Evolutionary conservation across 2,329 filamentous ascomycete species (phyloP).

Genomic region (Calcarisporium arbuscula): DNA sequence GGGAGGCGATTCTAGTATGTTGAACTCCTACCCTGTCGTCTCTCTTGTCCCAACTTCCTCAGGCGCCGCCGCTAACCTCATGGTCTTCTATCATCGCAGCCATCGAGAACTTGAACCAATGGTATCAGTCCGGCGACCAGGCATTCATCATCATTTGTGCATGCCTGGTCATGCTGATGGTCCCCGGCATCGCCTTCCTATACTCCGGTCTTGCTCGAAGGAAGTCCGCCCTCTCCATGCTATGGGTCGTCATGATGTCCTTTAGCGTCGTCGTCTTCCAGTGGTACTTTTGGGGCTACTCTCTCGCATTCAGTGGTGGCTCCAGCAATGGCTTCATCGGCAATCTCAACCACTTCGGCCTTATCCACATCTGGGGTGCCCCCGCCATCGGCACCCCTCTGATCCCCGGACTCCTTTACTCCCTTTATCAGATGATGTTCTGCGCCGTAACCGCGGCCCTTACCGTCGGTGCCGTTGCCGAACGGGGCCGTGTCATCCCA

Average conservation of each 20-base stretch:
- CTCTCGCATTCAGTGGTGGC: constrained; percentile 78
- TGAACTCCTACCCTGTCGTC: constrained; percentile 1
- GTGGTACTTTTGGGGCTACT: constrained; percentile 99
- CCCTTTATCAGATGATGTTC: constrained; percentile 99
- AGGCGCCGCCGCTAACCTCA: constrained; percentile 2
- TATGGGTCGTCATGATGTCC: constrained; percentile 95
- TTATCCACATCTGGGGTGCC: constrained; percentile 73
- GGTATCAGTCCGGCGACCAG: constrained; percentile 86
- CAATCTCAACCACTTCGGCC: constrained; percentile 79
- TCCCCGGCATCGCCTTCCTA: constrained; percentile 92
- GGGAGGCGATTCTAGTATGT: constrained; percentile 74
- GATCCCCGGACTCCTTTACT: constrained; percentile 83
- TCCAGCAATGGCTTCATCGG: constrained; percentile 89
- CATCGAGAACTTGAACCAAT: constrained; percentile 87
- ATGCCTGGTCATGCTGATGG: constrained; percentile 94
- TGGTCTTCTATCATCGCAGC: constrained; percentile 39
- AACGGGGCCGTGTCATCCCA: constrained; percentile 86
- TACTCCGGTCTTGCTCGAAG: constrained; percentile 96
- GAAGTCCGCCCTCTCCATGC: constrained; percentile 94
- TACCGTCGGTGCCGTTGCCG: constrained; percentile 83
- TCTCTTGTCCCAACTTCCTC: neutral
- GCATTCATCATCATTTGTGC: constrained; percentile 86
- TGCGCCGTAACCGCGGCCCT: constrained; percentile 89
- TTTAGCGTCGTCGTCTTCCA: constrained; percentile 90
- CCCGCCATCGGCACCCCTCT: constrained; percentile 87